Conservation (phyloP, 1,139 yeast genomes). For the Taphrina betulina region DNA sequence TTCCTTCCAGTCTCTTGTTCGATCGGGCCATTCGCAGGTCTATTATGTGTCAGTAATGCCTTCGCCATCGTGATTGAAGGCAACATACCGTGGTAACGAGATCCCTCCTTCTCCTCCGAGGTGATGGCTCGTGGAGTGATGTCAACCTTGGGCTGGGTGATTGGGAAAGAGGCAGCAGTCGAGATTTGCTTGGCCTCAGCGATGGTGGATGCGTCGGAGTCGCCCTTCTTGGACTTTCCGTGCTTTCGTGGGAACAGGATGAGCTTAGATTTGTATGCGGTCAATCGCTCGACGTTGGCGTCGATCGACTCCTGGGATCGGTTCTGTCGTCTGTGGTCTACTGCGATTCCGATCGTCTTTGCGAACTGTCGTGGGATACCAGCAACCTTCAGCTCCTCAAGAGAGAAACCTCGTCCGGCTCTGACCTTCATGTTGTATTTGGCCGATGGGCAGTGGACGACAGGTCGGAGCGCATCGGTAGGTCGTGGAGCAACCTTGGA, state of each 20-base stretch:
- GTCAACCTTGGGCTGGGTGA: conserved; percentile 72
- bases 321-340: conserved; percentile 99
- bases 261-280: conserved; percentile 94
- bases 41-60: too few relatives aligned
- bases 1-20: conserved; percentile 28
- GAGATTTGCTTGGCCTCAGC: conserved; percentile 61
- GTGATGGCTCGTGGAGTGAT: conserved; percentile 88
- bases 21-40: conserved; percentile 33
- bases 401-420: conserved; percentile 99
- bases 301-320: conserved; percentile 94
- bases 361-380: conserved; percentile 95
- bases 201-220: conserved; percentile 62
- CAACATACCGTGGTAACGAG: conserved; percentile 33
- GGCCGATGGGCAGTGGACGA: conserved; percentile 97
- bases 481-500: conserved; percentile 98
- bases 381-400: conserved; percentile 97
- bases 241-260: conserved; percentile 92
- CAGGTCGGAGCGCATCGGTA: conserved; percentile 92
- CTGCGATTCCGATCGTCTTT: conserved; percentile 97
- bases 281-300: conserved; percentile 91
- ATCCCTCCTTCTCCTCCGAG: conserved; percentile 61
- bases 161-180: conserved; percentile 85
- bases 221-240: conserved; percentile 53
- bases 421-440: conserved; percentile 99
- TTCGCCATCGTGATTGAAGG: too few relatives aligned